Evolutionary conservation across 2,329 filamentous ascomycete species (phyloP).

Genomic region (Talaromyces amestolkiae): DNA sequence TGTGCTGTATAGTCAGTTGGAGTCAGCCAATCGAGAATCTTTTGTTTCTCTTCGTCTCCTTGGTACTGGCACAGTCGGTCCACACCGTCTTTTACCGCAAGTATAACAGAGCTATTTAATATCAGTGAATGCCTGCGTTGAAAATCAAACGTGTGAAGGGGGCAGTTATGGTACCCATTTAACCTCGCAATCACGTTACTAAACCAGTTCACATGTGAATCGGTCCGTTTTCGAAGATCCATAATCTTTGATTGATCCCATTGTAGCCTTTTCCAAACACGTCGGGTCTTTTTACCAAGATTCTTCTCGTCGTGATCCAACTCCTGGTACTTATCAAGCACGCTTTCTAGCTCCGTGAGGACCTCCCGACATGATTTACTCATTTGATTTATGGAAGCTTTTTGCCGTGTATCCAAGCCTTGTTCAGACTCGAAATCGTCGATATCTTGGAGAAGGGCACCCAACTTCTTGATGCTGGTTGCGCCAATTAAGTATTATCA

Average conservation of each 20-base stretch:
- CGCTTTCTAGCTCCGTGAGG: not conserved
- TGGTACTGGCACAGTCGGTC: not conserved
- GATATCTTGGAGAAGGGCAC: not conserved
- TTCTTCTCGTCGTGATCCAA: not conserved
- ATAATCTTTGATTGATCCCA: not conserved
- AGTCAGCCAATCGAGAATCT: slow-evolving; percentile 9
- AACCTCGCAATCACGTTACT: not conserved
- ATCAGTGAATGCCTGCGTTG: not conserved
- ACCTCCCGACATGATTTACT: not conserved
- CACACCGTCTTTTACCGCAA: not conserved
- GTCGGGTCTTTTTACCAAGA: not conserved
- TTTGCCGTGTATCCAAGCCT: not conserved
- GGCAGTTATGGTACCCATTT: not conserved
- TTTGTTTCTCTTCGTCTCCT: not conserved
- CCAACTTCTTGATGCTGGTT: not conserved
- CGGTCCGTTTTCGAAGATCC: not conserved
- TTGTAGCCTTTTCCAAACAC: not conserved
- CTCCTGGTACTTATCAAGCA: not conserved
- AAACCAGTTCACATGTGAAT: not conserved
- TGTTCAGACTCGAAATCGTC: not conserved
- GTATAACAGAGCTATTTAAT: not conserved
- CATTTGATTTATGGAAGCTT: not conserved
- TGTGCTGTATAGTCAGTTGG: slow-evolving; percentile 9
- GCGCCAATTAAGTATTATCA: not conserved
- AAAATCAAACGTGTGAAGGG: not conserved